A percentile compares a stretch with the other conserved stretches of the same genome.
These are phyloP conservation scores for Dipteronia sinensis DNA, from an alignment of 345 rosid species.

Conservation along the genomic window DNA sequence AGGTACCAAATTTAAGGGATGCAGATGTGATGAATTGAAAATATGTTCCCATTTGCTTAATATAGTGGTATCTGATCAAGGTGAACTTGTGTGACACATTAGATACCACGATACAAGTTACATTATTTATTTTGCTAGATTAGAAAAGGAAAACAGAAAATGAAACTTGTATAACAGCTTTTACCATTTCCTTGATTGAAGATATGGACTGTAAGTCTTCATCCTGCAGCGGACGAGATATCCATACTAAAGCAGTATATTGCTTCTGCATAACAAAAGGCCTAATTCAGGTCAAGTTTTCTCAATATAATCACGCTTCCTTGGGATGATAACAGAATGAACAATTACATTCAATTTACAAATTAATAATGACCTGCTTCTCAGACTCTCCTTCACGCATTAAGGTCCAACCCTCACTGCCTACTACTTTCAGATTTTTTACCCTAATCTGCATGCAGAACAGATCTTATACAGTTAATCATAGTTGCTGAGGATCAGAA, in stretches of 20 bases:
- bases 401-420: constrained; percentile 72
- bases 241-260: constrained; percentile 94
- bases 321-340: neutral
- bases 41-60: too few species aligned
- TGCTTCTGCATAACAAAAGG: constrained; percentile 62
- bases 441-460: constrained; percentile 63
- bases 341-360: neutral
- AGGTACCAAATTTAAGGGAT: too few species aligned
- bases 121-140: neutral
- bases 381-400: constrained; percentile 99
- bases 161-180: constrained; percentile 23
- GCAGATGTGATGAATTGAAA: too few species aligned
- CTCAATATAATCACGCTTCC: neutral
- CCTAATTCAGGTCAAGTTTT: constrained; percentile 8
- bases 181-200: constrained; percentile 65
- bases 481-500: neutral
- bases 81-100: neutral
- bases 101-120: neutral
- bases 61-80: too few species aligned
- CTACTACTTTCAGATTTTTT: constrained; percentile 66
- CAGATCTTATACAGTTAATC: constrained; percentile 7
- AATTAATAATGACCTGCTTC: constrained; percentile 63
- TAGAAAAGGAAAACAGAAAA: constrained; percentile 1
- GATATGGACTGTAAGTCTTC: constrained; percentile 56
- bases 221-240: constrained; percentile 82